These are phyloP conservation scores for Xylariales sp. DNA, from an alignment of 2,329 filamentous ascomycete species.

Conservation along the genomic window DNA sequence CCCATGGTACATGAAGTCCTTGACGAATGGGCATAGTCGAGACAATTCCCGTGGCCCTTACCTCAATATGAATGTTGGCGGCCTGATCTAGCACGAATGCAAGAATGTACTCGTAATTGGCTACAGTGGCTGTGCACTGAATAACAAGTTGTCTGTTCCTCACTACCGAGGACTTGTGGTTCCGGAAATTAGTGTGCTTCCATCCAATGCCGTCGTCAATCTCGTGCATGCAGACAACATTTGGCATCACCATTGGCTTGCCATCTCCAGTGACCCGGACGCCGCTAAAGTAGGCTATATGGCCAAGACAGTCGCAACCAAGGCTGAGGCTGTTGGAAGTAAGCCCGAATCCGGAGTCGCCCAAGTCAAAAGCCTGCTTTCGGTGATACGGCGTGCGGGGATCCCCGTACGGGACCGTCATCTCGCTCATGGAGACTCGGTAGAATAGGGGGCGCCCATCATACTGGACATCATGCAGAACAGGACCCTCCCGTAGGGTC, in stretches of 20 bases:
- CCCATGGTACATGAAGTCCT: slow-evolving; percentile 64
- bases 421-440: slow-evolving; percentile 74
- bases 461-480: slow-evolving; percentile 76
- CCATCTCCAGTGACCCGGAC: slow-evolving; percentile 66
- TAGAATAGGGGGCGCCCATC: slow-evolving; percentile 74
- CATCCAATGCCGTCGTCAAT: slow-evolving; percentile 77
- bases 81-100: slow-evolving; percentile 67
- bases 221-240: slow-evolving; percentile 76
- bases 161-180: slow-evolving; percentile 54
- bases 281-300: slow-evolving; percentile 72
- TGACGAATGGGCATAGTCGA: slow-evolving; percentile 60
- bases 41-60: slow-evolving; percentile 55
- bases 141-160: slow-evolving; percentile 71
- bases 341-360: slow-evolving; percentile 74
- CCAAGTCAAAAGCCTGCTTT: slow-evolving; percentile 79
- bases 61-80: slow-evolving; percentile 68
- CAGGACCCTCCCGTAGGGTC: slow-evolving; percentile 76
- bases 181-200: slow-evolving; percentile 79
- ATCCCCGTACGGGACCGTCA: slow-evolving; percentile 77
- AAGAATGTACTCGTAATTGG: slow-evolving; percentile 69
- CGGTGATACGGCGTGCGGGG: slow-evolving; percentile 73
- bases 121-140: slow-evolving; percentile 75
- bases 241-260: slow-evolving; percentile 61
- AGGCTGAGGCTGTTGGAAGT: slow-evolving; percentile 75
- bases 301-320: slow-evolving; percentile 77